Conservation (phyloP, 768 basidiomycete genomes). For the Rhizopogon rudus region DNA sequence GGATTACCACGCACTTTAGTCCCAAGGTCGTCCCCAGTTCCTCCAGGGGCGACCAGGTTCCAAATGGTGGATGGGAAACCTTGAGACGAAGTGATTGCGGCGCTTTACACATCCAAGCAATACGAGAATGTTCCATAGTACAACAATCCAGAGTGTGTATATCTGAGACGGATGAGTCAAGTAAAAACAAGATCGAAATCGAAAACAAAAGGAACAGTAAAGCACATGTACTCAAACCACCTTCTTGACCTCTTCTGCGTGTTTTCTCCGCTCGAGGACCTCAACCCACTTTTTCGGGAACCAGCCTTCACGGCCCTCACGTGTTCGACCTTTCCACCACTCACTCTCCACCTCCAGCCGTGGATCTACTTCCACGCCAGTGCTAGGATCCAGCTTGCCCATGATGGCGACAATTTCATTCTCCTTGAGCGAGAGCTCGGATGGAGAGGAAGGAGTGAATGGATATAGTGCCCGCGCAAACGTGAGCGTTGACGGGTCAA, state of each 20-base stretch:
- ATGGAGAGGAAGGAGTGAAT: constrained; percentile 68
- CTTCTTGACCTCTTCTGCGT: constrained; percentile 34
- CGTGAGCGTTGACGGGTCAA: constrained; percentile 75
- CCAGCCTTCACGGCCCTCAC: constrained; percentile 92
- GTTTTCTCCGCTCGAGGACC: constrained; percentile 47
- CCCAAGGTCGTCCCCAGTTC: too few species aligned
- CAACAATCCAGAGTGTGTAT: background rate
- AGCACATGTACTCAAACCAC: constrained; percentile 23
- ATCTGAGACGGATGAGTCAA: background rate
- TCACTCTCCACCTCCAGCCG: constrained; percentile 58
- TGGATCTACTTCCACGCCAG: constrained; percentile 65
- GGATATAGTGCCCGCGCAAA: constrained; percentile 83
- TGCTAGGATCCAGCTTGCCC: constrained; percentile 68
- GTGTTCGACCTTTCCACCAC: constrained; percentile 94
- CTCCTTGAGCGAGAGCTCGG: constrained; percentile 77
- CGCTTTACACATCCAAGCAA: too few species aligned
- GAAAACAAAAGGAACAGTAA: background rate
- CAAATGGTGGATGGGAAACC: too few species aligned
- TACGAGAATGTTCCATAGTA: background rate
- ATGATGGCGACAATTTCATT: constrained; percentile 94
- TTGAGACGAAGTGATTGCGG: too few species aligned
- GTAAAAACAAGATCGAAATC: background rate
- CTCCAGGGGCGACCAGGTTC: too few species aligned
- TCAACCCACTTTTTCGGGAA: constrained; percentile 91
- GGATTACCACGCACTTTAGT: too few species aligned